These are phyloP conservation scores for Lachnellula suecica DNA, from an alignment of 2,329 filamentous ascomycete genomes.

Conservation along the genomic window DNA sequence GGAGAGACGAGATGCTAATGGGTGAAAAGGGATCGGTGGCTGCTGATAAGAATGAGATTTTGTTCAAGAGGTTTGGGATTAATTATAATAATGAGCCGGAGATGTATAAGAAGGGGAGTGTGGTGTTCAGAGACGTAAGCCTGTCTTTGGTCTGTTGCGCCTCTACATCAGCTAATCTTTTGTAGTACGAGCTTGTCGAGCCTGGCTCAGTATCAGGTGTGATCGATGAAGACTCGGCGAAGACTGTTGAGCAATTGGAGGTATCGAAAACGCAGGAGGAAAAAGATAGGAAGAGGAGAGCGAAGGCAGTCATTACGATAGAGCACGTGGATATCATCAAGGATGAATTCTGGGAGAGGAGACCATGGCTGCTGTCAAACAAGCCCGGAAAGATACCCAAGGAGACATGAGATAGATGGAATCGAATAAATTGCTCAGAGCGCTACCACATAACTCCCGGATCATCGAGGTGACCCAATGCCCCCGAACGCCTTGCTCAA, in stretches of 20 bases:
- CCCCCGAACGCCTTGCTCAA: constrained; percentile 25
- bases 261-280: constrained; percentile 80
- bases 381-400: constrained; percentile 71
- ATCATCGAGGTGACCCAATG: constrained; percentile 13
- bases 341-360: constrained; percentile 86
- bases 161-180: neutral
- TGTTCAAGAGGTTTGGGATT: constrained; percentile 84
- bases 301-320: constrained; percentile 77
- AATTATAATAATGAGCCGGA: constrained; percentile 98
- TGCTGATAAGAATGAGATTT: constrained; percentile 91
- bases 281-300: constrained; percentile 76
- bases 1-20: constrained; percentile 19
- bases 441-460: constrained; percentile 15
- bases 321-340: constrained; percentile 93
- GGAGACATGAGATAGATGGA: constrained; percentile 36
- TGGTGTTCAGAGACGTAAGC: constrained; percentile 71
- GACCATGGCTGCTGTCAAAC: constrained; percentile 81
- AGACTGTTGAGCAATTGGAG: constrained; percentile 49
- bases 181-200: constrained; percentile 71
- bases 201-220: constrained; percentile 40
- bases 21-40: constrained; percentile 70
- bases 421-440: constrained; percentile 4
- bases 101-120: constrained; percentile 90
- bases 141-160: neutral
- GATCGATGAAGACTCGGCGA: constrained; percentile 44